Evolutionary conservation across 352 stramenopile genomes (phyloP), one percentile per base, ranked within the genome.

Genomic region (Nothophytophthora sp.): DNA sequence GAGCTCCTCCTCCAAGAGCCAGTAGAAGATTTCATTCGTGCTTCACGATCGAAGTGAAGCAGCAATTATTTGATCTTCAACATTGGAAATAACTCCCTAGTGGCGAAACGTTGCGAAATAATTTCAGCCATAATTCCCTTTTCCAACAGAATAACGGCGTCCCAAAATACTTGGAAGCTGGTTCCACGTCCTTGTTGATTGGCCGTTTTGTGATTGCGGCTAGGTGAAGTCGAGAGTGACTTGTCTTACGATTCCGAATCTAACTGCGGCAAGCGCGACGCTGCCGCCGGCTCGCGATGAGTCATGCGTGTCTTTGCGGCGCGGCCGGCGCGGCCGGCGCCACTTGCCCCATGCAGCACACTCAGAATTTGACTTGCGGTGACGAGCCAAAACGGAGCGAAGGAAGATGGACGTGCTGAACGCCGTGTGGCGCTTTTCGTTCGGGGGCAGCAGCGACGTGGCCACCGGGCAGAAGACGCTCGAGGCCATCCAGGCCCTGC

Each of bases 381-480:
- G 34, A 20, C 34, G 16, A 20, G 34, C 34, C 19, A 20, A 18
- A 38, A 5, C 8, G 15, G 34, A 22, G n/a, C 13, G 12, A 2
- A 41, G 33, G 18, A 22, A 18, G 3, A 84, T 87, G 69, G 66
- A 86, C 13, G 47, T 80, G 28, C 59, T 88, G 41, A 73, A 66
- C 24, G 50, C 65, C 2, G 41, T 85, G 22, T 84, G 69, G 73
- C 70, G 58, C 41, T 64, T 84, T 19, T 52, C 67, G 11, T 63
- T 72, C 27, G 50, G 62, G 18, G 45, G 60, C 36, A 37, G 60
- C 45, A 60, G 67, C 23, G 60, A 80, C 37, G n/a, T 72, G 22
- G 55, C 23, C 3, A 44, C 42, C 1, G 71, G 74, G 10, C 49
- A 62, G 40, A 65, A 66, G 34, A 60, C 78, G 44, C 73, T 90